A percentile compares a stretch with the other conserved stretches of the same genome.
These are phyloP conservation scores for Mortierella claussenii DNA, from an alignment of 192 early-diverging fungal genomes.

Conservation along the genomic window DNA sequence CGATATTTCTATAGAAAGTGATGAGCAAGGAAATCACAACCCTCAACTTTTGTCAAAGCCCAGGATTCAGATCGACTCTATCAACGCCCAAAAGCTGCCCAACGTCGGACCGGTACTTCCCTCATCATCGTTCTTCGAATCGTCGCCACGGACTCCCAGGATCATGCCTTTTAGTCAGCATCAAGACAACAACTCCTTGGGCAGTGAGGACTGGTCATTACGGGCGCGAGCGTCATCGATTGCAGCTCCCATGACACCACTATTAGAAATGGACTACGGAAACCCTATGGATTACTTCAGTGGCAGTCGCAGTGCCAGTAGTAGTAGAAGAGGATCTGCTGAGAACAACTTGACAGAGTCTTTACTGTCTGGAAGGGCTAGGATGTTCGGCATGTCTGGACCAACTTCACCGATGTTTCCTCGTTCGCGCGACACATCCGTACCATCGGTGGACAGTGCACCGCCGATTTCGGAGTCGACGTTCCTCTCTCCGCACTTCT, in stretches of 20 bases:
- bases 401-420: not conserved
- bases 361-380: conserved; percentile 22
- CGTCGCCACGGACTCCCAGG: conserved; percentile 34
- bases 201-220: conserved; percentile 31
- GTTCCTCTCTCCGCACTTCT: not conserved
- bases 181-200: not conserved
- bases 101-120: conserved; percentile 15
- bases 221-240: conserved; percentile 33
- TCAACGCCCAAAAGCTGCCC: not conserved
- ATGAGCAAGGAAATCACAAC: conserved; percentile 40
- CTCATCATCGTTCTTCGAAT: conserved; percentile 38
- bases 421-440: too few species aligned
- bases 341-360: conserved; percentile 51
- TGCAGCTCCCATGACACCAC: conserved; percentile 27
- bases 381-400: conserved; percentile 33
- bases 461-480: not conserved
- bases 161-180: conserved; percentile 51
- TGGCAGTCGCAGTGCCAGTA: conserved; percentile 42
- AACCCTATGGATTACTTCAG: conserved; percentile 43
- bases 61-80: conserved; percentile 11
- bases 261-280: conserved; percentile 22
- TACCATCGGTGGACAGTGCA: not conserved
- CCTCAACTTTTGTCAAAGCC: conserved; percentile 13
- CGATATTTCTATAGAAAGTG: conserved; percentile 45
- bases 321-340: conserved; percentile 33